These are phyloP conservation scores for Saccharomycodes ludwigii DNA, from an alignment of 805 yeast genomes.

Conservation along the genomic window DNA sequence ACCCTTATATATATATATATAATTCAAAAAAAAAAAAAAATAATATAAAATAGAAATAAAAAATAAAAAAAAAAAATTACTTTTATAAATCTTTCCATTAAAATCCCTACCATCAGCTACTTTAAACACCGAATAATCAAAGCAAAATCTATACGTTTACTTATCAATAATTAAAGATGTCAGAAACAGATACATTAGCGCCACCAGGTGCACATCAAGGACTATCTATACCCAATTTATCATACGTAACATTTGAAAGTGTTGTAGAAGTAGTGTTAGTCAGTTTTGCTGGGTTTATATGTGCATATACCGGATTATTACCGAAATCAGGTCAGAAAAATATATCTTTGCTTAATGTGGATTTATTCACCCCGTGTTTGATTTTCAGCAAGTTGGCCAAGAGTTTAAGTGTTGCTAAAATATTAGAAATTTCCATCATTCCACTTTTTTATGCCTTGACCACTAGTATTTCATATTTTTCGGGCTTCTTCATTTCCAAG, in stretches of 20 bases:
- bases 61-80: too few species aligned
- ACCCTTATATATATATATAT: too few species aligned
- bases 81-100: too few species aligned
- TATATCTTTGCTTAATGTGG: conserved; percentile 71
- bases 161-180: too few species aligned
- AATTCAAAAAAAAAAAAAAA: too few species aligned
- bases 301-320: conserved; percentile 63
- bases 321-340: conserved; percentile 64
- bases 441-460: conserved; percentile 76
- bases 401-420: conserved; percentile 57
- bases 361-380: conserved; percentile 88
- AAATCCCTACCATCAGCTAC: too few species aligned
- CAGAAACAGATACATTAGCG: neutral
- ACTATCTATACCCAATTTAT: conserved; percentile 23
- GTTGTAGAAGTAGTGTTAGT: conserved; percentile 82
- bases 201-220: conserved; percentile 5
- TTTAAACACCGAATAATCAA: too few species aligned
- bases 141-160: too few species aligned
- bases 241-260: conserved; percentile 76
- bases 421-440: conserved; percentile 69
- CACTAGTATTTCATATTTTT: conserved; percentile 60
- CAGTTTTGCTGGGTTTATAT: conserved; percentile 75
- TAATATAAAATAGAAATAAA: too few species aligned
- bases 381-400: conserved; percentile 73
- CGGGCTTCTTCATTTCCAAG: conserved; percentile 45